These are phyloP conservation scores for Fusarium buharicum DNA, from an alignment of 2,329 filamentous ascomycete genomes.

Conservation along the genomic window DNA sequence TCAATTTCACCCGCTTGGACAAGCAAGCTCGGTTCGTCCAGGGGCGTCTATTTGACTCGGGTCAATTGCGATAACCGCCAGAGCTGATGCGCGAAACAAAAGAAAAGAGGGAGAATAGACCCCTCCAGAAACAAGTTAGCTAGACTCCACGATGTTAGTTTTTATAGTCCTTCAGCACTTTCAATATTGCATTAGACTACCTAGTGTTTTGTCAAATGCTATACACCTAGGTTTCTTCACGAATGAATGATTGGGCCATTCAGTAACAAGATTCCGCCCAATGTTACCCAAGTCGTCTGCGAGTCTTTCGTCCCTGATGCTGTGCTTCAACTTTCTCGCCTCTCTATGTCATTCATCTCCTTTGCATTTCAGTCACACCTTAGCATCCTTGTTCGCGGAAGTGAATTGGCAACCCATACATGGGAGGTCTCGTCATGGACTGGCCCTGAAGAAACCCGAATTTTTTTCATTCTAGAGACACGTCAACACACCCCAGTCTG, in stretches of 20 bases:
- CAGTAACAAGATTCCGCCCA: background rate
- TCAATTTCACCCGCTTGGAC: slow-evolving; percentile 34
- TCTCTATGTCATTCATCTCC: slow-evolving; percentile 12
- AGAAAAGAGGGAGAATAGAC: background rate
- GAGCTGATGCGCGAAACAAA: background rate
- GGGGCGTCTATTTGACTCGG: background rate
- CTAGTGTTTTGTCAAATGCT: no score
- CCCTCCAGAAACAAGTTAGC: background rate
- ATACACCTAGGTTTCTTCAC: no score
- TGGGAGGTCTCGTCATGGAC: slow-evolving; percentile 23
- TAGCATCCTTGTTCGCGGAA: slow-evolving; percentile 7
- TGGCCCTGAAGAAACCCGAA: background rate
- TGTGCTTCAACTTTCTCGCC: slow-evolving; percentile 34
- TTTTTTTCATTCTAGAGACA: slow-evolving; percentile 20
- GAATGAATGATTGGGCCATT: slow-evolving; percentile 1
- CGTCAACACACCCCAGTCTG: slow-evolving; percentile 11
- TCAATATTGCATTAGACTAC: background rate
- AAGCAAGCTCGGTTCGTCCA: slow-evolving; percentile 14
- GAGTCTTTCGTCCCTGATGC: slow-evolving; percentile 25
- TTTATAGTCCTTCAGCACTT: background rate
- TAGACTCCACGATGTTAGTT: background rate
- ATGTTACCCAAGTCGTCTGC: slow-evolving; percentile 31
- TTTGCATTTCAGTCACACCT: slow-evolving; percentile 23
- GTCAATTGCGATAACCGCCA: slow-evolving; percentile 21
- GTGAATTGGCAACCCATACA: slow-evolving; percentile 1